Evolutionary conservation across 169 alveolate species (phyloP).

Genomic region (Babesia ovata): DNA sequence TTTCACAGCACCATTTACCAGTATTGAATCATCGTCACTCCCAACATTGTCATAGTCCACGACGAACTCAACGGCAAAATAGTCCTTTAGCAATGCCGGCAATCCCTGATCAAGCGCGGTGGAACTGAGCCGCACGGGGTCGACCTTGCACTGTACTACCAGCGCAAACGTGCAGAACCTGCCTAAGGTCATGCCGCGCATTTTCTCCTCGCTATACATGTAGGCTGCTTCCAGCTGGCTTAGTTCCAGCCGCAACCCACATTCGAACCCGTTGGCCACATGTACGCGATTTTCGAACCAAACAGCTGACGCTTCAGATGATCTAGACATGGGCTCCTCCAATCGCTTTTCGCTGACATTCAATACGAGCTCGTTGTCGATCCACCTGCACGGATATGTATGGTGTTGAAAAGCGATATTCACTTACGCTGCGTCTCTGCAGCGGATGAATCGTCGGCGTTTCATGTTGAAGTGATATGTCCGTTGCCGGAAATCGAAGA

Average conservation of each 20-base stretch:
- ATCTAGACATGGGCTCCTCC: conserved; percentile 12
- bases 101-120: background rate
- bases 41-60: conserved; percentile 18
- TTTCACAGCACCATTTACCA: background rate
- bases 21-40: background rate
- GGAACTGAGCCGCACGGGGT: background rate
- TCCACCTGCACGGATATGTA: background rate
- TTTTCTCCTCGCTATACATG: conserved; percentile 9
- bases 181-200: conserved; percentile 14
- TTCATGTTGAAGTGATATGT: conserved; percentile 8
- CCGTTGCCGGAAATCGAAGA: conserved; percentile 25
- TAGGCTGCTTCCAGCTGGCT: conserved; percentile 15
- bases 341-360: conserved; percentile 23
- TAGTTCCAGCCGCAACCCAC: conserved; percentile 6
- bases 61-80: conserved; percentile 15
- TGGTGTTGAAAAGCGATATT: too few relatives aligned
- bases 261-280: conserved; percentile 46
- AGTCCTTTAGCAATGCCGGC: conserved; percentile 7
- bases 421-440: conserved; percentile 23
- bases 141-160: conserved; percentile 8
- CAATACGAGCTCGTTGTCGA: conserved; percentile 16
- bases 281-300: conserved; percentile 50
- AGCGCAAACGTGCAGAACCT: conserved; percentile 22
- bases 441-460: background rate
- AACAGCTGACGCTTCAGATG: background rate